Conservation (phyloP, 1,139 yeast genomes). For the Suhomyces wounanorum region DNA sequence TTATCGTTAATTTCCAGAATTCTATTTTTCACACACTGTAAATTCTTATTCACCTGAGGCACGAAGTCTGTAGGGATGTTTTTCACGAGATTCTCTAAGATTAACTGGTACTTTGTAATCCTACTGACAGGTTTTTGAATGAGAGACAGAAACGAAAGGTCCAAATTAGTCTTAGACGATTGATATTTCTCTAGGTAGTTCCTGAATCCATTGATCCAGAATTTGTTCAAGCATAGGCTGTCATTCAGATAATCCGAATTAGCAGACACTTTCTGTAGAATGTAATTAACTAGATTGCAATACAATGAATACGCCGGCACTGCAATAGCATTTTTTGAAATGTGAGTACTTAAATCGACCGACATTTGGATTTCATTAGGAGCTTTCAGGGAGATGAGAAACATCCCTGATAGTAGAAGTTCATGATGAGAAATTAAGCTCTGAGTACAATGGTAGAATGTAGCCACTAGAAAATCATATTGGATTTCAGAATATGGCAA, state of each 20-base stretch:
- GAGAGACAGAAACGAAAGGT: slow-evolving; percentile 51
- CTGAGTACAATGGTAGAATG: slow-evolving; percentile 22
- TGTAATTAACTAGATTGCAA: slow-evolving; percentile 42
- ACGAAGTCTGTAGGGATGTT: slow-evolving; percentile 14
- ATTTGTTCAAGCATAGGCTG: neutral
- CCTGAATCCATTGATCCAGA: slow-evolving; percentile 31
- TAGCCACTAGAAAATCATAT: slow-evolving; percentile 28
- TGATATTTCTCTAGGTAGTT: slow-evolving; percentile 46
- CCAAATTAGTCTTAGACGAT: slow-evolving; percentile 33
- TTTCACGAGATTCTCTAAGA: slow-evolving; percentile 43
- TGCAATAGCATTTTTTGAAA: slow-evolving; percentile 31
- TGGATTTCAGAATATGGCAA: slow-evolving; percentile 26
- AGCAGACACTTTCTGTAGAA: slow-evolving; percentile 34
- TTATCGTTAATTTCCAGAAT: slow-evolving; percentile 30
- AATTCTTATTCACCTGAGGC: slow-evolving; percentile 8
- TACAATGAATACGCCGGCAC: slow-evolving; percentile 42
- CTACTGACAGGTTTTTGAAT: slow-evolving; percentile 57
- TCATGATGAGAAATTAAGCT: slow-evolving; percentile 29
- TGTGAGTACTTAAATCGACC: slow-evolving; percentile 11
- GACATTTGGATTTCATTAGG: neutral
- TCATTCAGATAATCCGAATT: slow-evolving; percentile 12
- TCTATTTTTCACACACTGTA: slow-evolving; percentile 21
- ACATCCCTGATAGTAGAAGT: neutral
- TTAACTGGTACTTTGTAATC: slow-evolving; percentile 51
- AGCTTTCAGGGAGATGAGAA: neutral